Percentiles rank a stretch among this genome's conserved stretches.
Conservation (phyloP, 2,329 filamentous ascomycete species). For the Sporothrix pallida region DNA sequence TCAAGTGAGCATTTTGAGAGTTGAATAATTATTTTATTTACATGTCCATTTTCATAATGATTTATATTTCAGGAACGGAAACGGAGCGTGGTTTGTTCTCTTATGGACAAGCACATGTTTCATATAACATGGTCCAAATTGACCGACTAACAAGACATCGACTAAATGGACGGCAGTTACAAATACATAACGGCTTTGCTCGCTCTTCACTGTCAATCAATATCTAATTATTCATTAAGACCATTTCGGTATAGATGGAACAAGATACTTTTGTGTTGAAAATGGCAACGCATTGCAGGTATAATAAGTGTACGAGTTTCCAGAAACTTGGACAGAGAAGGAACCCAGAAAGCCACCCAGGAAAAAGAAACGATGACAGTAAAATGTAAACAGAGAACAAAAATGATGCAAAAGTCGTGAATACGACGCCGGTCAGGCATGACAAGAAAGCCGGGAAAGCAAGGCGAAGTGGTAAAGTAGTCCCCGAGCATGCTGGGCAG, state of each 20-base stretch:
- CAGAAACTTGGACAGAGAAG: background rate
- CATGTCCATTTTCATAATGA: background rate
- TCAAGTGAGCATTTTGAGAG: background rate
- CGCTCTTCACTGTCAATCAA: too few species aligned
- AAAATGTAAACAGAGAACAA: background rate
- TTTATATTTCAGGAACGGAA: background rate
- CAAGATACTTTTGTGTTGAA: background rate
- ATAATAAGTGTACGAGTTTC: background rate
- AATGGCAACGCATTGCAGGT: slow-evolving; percentile 10
- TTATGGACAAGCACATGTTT: background rate
- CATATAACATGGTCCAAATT: background rate
- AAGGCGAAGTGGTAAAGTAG: background rate
- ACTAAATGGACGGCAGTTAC: background rate
- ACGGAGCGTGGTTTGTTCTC: background rate
- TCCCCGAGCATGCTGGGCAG: background rate
- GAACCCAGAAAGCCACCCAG: background rate
- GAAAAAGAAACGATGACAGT: background rate
- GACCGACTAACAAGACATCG: background rate
- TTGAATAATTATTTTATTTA: too few species aligned
- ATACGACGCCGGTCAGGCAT: slow-evolving; percentile 12
- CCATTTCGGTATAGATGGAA: too few species aligned
- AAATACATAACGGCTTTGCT: too few species aligned
- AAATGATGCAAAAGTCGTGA: background rate
- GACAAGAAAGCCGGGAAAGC: slow-evolving; percentile 3
- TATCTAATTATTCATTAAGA: too few species aligned